phyloP scores from a whole-genome alignment of 1,284 basidiomycete genomes.

The Marasmius fiardii region DNA sequence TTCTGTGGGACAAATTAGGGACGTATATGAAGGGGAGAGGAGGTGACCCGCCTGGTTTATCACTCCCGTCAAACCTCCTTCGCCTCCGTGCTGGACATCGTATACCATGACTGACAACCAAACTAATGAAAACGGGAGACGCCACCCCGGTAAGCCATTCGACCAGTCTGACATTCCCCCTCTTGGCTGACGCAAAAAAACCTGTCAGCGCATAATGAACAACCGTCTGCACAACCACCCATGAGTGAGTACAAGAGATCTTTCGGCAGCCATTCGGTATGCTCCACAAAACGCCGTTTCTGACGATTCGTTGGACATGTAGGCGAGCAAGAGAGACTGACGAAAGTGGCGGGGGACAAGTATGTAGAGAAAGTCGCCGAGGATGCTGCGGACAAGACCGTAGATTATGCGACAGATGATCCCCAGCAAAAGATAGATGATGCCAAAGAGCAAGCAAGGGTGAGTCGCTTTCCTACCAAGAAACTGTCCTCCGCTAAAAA shows the following conservation, averaged over 20 bases:
- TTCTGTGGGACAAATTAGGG: too few relatives aligned
- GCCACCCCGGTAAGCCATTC: too few relatives aligned
- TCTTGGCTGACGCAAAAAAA: too few relatives aligned
- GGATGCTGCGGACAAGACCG: constrained; percentile 19
- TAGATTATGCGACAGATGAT: constrained; percentile 21
- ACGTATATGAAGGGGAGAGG: too few relatives aligned
- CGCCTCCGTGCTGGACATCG: too few relatives aligned
- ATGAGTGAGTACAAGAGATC: constrained; percentile 21
- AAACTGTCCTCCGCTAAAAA: not conserved
- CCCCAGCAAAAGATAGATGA: constrained; percentile 18
- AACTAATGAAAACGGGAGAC: too few relatives aligned
- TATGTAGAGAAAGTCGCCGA: constrained; percentile 20
- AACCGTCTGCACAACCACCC: constrained; percentile 16
- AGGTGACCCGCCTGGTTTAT: too few relatives aligned
- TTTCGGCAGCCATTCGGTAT: not conserved
- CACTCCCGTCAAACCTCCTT: too few relatives aligned
- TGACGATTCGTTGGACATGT: not conserved
- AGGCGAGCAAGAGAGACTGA: not conserved
- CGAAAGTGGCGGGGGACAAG: constrained; percentile 13
- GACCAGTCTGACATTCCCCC: too few relatives aligned
- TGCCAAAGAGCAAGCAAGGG: constrained; percentile 18
- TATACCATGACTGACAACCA: too few relatives aligned
- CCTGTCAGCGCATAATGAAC: not conserved
- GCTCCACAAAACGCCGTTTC: not conserved
- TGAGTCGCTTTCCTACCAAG: not conserved